Evolutionary conservation across 208 protist genomes (phyloP).

Genomic region (Crithidia expoeki): DNA sequence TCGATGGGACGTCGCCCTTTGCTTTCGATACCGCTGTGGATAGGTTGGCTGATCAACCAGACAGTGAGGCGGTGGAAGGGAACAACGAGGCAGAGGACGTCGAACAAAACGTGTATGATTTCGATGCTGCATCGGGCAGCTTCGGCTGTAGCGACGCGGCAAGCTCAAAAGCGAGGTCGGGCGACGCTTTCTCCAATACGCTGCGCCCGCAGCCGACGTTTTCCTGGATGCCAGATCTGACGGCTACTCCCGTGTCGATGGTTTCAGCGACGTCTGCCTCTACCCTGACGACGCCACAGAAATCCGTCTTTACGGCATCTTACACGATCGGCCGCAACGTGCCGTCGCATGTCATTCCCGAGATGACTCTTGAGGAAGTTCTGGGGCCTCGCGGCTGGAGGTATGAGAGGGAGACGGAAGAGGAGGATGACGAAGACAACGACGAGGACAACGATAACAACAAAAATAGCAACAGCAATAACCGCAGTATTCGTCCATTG

Average conservation of each 20-base stretch:
- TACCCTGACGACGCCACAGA: background rate
- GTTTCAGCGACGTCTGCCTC: constrained; percentile 1
- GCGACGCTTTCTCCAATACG: background rate
- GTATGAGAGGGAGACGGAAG: background rate
- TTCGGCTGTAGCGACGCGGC: background rate
- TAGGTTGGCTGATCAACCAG: no score
- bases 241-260: background rate
- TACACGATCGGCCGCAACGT: constrained; percentile 7
- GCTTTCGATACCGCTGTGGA: background rate
- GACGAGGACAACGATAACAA: background rate
- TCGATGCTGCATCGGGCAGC: no score
- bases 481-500: background rate
- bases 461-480: background rate
- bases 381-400: background rate
- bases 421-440: background rate
- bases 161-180: background rate
- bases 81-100: no score
- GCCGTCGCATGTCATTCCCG: background rate
- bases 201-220: constrained; percentile 14
- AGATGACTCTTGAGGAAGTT: constrained; percentile 16
- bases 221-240: constrained; percentile 1
- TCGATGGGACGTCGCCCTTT: background rate
- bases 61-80: no score
- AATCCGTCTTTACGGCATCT: background rate
- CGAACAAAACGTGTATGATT: background rate